Conservation (phyloP, 2,329 filamentous ascomycete species). For the Botrytis elliptica region DNA sequence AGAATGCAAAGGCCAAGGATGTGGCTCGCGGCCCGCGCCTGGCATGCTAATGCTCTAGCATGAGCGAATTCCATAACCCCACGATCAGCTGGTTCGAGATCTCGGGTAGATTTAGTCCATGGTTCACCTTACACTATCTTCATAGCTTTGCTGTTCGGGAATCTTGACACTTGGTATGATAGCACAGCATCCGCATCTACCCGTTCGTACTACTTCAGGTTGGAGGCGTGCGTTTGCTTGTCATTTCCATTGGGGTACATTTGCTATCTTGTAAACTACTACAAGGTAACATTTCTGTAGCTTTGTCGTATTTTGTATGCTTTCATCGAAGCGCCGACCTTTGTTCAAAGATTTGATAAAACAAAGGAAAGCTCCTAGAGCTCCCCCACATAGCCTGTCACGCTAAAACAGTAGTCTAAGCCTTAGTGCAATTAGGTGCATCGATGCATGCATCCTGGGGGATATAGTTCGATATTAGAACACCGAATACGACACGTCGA, state of each 20-base stretch:
- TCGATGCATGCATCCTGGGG: not conserved
- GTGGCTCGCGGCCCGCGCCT: constrained; percentile 1
- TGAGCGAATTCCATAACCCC: constrained; percentile 9
- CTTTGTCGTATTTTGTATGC: not conserved
- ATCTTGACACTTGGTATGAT: constrained; percentile 16
- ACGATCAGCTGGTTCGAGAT: constrained; percentile 22
- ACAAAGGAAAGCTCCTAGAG: constrained; percentile 1
- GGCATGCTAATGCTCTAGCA: constrained; percentile 9
- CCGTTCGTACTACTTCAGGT: constrained; percentile 1
- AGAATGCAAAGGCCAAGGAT: constrained; percentile 11
- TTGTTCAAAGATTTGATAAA: constrained; percentile 9
- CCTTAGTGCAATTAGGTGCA: not conserved
- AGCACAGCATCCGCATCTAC: constrained; percentile 15
- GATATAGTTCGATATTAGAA: not conserved
- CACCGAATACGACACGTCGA: constrained; percentile 11
- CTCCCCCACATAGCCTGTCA: constrained; percentile 6
- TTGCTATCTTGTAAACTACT: constrained; percentile 11
- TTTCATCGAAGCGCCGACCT: not conserved
- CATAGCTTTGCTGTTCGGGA: not conserved
- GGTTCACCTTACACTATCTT: not conserved
- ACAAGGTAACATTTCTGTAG: not conserved
- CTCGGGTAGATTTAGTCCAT: constrained; percentile 18
- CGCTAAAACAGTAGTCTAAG: not conserved
- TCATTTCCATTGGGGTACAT: constrained; percentile 7
- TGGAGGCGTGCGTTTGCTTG: constrained; percentile 2